Percentiles rank a stretch among this genome's conserved stretches.
These are phyloP conservation scores for Mortierella alpina DNA, from an alignment of 192 early-diverging fungal genomes.

Conservation along the genomic window DNA sequence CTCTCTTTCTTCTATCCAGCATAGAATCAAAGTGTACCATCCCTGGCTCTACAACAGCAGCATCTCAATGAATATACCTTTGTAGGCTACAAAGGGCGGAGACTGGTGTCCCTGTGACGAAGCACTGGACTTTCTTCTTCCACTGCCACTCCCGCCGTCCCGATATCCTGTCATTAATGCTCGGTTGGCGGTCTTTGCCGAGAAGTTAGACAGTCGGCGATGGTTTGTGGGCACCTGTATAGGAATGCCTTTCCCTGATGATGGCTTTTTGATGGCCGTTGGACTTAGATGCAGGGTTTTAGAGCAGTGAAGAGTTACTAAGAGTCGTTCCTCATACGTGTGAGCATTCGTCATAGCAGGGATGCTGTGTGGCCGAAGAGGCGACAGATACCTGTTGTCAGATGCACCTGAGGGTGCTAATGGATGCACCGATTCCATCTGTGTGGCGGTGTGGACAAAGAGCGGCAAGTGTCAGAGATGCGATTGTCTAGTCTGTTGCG, in stretches of 20 bases:
- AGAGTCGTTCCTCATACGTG: background rate
- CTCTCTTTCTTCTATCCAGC: background rate
- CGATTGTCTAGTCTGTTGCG: background rate
- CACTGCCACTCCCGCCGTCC: conserved; percentile 24
- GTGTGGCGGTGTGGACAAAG: background rate
- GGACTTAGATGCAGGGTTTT: background rate
- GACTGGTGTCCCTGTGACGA: conserved; percentile 28
- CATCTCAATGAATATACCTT: conserved; percentile 13
- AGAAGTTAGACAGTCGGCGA: conserved; percentile 38
- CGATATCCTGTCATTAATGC: conserved; percentile 44
- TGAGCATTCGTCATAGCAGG: background rate
- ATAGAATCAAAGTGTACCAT: background rate
- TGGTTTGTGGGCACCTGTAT: conserved; percentile 38
- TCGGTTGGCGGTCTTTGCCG: conserved; percentile 35
- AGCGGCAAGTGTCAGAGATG: background rate
- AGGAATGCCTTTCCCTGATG: conserved; percentile 22
- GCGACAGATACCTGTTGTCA: conserved; percentile 4
- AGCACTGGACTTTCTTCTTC: conserved; percentile 40
- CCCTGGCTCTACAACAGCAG: too few species aligned
- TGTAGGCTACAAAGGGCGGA: conserved; percentile 31
- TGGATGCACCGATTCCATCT: conserved; percentile 36
- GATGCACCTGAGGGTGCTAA: background rate
- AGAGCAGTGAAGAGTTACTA: background rate
- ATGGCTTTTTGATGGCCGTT: conserved; percentile 6
- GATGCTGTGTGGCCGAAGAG: background rate